Percentiles rank a stretch among this genome's conserved stretches.
These are phyloP conservation scores for Chrysoporthe cubensis DNA, from an alignment of 2,329 filamentous ascomycete genomes.

Conservation along the genomic window DNA sequence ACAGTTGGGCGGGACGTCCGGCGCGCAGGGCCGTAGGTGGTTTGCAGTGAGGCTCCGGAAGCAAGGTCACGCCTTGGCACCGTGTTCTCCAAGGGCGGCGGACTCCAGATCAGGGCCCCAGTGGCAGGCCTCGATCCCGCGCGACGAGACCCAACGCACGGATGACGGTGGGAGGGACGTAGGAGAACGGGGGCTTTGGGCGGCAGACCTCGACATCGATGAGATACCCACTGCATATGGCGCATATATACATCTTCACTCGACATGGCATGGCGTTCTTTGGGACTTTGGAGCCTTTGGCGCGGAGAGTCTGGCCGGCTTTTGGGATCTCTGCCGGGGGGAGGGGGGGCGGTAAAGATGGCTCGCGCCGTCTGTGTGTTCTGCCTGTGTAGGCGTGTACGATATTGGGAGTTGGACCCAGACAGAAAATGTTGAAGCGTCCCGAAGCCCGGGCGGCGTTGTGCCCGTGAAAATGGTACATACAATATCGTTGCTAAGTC, in stretches of 20 bases:
- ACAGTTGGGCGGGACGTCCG: not conserved
- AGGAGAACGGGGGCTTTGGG: not conserved
- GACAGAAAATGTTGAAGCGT: not conserved
- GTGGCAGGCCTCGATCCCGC: not conserved
- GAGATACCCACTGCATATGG: slow-evolving; percentile 11
- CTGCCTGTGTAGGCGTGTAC: slow-evolving; percentile 18
- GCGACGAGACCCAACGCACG: not conserved
- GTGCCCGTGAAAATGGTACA: not conserved
- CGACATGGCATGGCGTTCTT: slow-evolving; percentile 30
- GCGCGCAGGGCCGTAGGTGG: not conserved
- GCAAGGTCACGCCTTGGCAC: not conserved
- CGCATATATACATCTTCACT: slow-evolving; percentile 28
- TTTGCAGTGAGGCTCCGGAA: not conserved
- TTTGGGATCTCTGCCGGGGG: not conserved
- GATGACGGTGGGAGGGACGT: not conserved
- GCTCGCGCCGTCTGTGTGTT: slow-evolving; percentile 16
- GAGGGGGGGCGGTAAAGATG: not conserved
- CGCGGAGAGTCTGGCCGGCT: slow-evolving; percentile 3
- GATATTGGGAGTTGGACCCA: slow-evolving; percentile 12
- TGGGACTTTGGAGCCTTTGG: slow-evolving; percentile 13
- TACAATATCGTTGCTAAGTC: not conserved
- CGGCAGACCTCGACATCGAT: slow-evolving; percentile 13
- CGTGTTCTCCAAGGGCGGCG: not conserved
- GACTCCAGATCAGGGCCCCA: not conserved
- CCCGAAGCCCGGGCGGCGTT: not conserved